Conservation (phyloP, 257 asterid genomes). For the Forsythia suspensa region DNA sequence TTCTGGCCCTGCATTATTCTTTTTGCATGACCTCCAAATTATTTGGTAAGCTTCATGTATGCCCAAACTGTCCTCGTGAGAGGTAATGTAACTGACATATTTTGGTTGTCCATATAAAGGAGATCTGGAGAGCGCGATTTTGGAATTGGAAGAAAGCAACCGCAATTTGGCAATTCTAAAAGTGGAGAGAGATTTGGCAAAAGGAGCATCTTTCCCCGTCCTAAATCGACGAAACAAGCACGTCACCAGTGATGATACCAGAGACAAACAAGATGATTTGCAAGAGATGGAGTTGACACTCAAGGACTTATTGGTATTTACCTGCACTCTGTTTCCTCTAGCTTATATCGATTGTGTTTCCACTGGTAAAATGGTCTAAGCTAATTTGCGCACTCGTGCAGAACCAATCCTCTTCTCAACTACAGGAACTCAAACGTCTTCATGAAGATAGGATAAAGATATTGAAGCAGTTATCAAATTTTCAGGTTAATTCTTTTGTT, state of each 20-base stretch:
- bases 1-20: not conserved
- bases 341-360: slow-evolving; percentile 18
- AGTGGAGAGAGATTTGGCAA: slow-evolving; percentile 67
- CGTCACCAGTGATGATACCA: slow-evolving; percentile 49
- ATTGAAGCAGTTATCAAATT: slow-evolving; percentile 62
- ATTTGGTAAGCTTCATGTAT: not conserved
- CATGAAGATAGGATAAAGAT: slow-evolving; percentile 80
- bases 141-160: slow-evolving; percentile 82
- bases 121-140: slow-evolving; percentile 63
- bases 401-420: slow-evolving; percentile 68
- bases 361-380: slow-evolving; percentile 1
- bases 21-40: not conserved
- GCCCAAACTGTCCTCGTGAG: not conserved
- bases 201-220: slow-evolving; percentile 51
- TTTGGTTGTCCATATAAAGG: slow-evolving; percentile 48
- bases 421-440: slow-evolving; percentile 70
- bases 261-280: slow-evolving; percentile 71
- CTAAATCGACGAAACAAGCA: slow-evolving; percentile 59
- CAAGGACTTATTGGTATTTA: slow-evolving; percentile 72
- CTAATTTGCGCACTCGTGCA: slow-evolving; percentile 30
- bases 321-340: slow-evolving; percentile 20
- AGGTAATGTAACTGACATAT: slow-evolving; percentile 15
- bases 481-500: slow-evolving; percentile 61
- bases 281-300: slow-evolving; percentile 76
- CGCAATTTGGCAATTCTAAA: slow-evolving; percentile 64